These are phyloP conservation scores for Moricandia arvensis DNA, from an alignment of 345 rosid species.

Conservation along the genomic window DNA sequence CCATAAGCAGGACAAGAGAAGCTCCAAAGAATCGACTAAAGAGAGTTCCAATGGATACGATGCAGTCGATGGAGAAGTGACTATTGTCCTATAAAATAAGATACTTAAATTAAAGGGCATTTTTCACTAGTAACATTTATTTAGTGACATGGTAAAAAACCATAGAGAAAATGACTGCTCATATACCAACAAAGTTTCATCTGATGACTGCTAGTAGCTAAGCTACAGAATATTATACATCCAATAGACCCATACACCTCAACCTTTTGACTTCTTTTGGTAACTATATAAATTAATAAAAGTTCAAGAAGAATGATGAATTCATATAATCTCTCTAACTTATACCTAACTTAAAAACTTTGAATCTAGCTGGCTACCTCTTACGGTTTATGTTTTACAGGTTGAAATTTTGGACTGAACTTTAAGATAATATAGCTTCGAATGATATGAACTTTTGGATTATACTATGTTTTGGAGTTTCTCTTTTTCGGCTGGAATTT, in stretches of 20 bases:
- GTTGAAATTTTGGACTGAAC: background rate
- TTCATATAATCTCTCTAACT: background rate
- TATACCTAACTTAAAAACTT: background rate
- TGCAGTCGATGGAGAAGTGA: background rate
- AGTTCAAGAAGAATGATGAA: no score
- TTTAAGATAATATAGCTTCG: background rate
- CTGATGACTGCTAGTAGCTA: background rate
- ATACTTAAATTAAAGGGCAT: no score
- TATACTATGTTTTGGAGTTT: background rate
- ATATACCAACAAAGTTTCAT: background rate
- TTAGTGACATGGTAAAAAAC: background rate
- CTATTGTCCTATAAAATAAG: background rate
- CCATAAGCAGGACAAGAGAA: no score
- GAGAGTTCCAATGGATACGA: no score
- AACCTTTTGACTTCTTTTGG: background rate
- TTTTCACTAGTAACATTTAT: background rate
- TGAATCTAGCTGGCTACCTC: background rate
- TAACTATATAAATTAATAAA: no score
- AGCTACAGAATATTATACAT: background rate
- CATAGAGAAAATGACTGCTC: background rate
- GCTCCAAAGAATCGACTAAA: no score
- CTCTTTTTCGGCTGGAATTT: background rate
- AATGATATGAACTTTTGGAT: background rate
- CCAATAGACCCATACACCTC: background rate
- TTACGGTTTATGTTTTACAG: background rate